These are phyloP conservation scores for Rusavskia elegans DNA, from an alignment of 495 filamentous ascomycete species.

Conservation along the genomic window DNA sequence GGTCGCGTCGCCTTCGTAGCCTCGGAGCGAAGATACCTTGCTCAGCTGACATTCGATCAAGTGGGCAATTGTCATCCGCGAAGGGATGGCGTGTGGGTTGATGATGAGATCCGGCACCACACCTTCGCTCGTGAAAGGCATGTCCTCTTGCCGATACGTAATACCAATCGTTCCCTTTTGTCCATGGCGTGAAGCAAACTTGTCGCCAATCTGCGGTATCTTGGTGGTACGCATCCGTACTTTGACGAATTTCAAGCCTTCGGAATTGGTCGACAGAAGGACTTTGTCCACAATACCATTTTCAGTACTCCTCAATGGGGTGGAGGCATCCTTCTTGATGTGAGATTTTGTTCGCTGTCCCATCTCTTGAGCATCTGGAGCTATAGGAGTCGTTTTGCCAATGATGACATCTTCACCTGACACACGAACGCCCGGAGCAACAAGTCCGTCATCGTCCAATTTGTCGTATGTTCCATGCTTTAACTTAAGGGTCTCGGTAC, in stretches of 20 bases:
- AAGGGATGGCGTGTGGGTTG: constrained; percentile 98
- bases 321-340: constrained; percentile 87
- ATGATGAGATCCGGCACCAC: constrained; percentile 92
- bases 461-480: constrained; percentile 98
- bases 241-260: constrained; percentile 84
- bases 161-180: constrained; percentile 99
- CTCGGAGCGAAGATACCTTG: constrained; percentile 82
- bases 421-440: constrained; percentile 83
- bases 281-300: constrained; percentile 93
- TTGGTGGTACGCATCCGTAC: constrained; percentile 95
- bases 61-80: constrained; percentile 99
- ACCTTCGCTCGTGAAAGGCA: constrained; percentile 92
- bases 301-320: constrained; percentile 84
- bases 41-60: constrained; percentile 97
- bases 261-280: constrained; percentile 79
- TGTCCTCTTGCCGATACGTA: constrained; percentile 92
- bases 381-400: constrained; percentile 90
- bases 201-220: constrained; percentile 96
- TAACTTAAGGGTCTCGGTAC: constrained; percentile 71
- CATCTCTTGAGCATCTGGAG: constrained; percentile 81
- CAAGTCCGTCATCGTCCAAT: constrained; percentile 85
- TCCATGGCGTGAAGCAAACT: constrained; percentile 97
- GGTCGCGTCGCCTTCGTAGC: constrained; percentile 90
- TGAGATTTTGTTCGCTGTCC: constrained; percentile 80
- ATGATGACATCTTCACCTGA: constrained; percentile 98